Conservation (phyloP, 495 filamentous ascomycete species). For the Daldinia concentrica region DNA sequence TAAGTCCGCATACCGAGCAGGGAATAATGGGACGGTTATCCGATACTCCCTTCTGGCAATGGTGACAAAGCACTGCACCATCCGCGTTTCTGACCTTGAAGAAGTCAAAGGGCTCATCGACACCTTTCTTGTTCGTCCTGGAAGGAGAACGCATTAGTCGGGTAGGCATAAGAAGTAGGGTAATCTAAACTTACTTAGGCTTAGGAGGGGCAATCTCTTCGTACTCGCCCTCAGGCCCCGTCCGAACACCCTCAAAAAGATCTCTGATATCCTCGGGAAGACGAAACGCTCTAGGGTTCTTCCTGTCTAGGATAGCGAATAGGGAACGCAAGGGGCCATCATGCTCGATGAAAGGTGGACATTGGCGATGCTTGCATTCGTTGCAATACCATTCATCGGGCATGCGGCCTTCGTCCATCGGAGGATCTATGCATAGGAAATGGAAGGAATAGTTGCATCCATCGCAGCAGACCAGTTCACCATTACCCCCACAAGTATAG, state of each 20-base stretch:
- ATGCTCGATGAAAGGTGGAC: conserved; percentile 50
- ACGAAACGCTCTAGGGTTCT: conserved; percentile 75
- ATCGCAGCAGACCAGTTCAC: conserved; percentile 92
- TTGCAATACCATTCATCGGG: conserved; percentile 87
- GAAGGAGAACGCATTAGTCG: conserved; percentile 38
- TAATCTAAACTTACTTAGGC: conserved; percentile 46
- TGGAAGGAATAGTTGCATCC: conserved; percentile 88
- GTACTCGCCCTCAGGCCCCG: conserved; percentile 80
- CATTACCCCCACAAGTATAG: conserved; percentile 78
- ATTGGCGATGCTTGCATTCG: conserved; percentile 63
- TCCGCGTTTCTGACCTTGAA: conserved; percentile 71
- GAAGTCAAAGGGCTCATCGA: conserved; percentile 72
- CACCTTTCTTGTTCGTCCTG: conserved; percentile 62
- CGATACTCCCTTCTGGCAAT: conserved; percentile 68
- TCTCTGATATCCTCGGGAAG: conserved; percentile 74
- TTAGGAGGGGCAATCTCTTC: conserved; percentile 65
- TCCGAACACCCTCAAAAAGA: conserved; percentile 76
- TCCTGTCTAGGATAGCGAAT: conserved; percentile 66
- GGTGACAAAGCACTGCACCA: conserved; percentile 75
- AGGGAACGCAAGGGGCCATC: conserved; percentile 65
- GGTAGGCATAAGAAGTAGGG: conserved; percentile 3
- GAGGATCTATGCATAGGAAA: conserved; percentile 83
- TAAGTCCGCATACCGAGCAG: conserved; percentile 81
- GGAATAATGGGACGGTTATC: conserved; percentile 72
- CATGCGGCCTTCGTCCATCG: conserved; percentile 69